These are phyloP conservation scores for Termitomyces sp. DNA, from an alignment of 768 basidiomycete species.

Conservation along the genomic window DNA sequence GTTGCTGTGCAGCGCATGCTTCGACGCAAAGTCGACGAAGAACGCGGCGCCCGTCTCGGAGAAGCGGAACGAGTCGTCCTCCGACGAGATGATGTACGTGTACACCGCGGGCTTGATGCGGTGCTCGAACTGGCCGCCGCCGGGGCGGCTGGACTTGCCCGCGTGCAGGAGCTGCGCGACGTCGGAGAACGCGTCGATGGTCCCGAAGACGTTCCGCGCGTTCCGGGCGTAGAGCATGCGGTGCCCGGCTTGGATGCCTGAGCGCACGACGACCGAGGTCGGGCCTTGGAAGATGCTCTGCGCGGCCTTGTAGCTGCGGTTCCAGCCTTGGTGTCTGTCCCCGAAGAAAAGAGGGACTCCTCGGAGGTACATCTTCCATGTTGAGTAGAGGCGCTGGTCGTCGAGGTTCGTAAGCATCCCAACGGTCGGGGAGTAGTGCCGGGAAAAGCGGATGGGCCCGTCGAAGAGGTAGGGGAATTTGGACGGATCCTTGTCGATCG, in stretches of 20 bases:
- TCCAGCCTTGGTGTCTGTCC: conserved; percentile 62
- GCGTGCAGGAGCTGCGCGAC: conserved; percentile 48
- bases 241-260: conserved; percentile 68
- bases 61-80: conserved; percentile 75
- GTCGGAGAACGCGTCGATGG: conserved; percentile 44
- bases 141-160: conserved; percentile 19
- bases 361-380: conserved; percentile 72
- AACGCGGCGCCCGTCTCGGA: conserved; percentile 86
- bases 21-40: conserved; percentile 82
- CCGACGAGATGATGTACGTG: conserved; percentile 76
- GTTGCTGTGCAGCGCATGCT: conserved; percentile 82
- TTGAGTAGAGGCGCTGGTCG: conserved; percentile 63
- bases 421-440: conserved; percentile 66
- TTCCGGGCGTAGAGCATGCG: conserved; percentile 69
- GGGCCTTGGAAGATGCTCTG: conserved; percentile 68
- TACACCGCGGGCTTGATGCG: conserved; percentile 80
- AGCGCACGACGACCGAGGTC: conserved; percentile 55
- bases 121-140: conserved; percentile 16
- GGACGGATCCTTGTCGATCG: conserved; percentile 30
- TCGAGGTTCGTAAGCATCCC: conserved; percentile 59
- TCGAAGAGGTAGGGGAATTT: conserved; percentile 59
- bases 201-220: conserved; percentile 56
- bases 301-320: conserved; percentile 59
- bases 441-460: conserved; percentile 67
- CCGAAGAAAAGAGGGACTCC: conserved; percentile 57